A percentile compares a stretch with the other conserved stretches of the same genome.
Evolutionary conservation across 2,329 filamentous ascomycete genomes (phyloP).

Genomic region (Venturia effusa): DNA sequence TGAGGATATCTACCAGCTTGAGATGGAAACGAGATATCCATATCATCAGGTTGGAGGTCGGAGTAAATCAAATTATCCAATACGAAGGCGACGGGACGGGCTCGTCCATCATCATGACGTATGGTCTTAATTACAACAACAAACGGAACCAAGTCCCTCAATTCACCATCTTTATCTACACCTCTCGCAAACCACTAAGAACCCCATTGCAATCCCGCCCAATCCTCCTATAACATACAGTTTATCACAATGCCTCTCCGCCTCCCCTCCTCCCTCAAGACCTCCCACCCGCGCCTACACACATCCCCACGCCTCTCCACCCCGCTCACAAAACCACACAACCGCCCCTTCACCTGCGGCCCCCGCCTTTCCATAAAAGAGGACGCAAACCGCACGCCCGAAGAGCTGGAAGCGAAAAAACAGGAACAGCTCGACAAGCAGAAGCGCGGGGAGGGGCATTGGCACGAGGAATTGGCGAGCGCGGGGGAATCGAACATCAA

Average conservation of each 20-base stretch:
- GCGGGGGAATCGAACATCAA: slow-evolving; percentile 29
- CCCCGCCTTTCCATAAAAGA: slow-evolving; percentile 27
- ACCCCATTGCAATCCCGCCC: background rate
- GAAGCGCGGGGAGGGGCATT: slow-evolving; percentile 30
- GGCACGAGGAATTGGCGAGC: slow-evolving; percentile 33
- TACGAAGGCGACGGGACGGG: no score
- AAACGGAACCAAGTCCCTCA: background rate
- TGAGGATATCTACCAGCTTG: background rate
- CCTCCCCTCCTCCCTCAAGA: background rate
- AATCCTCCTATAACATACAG: background rate
- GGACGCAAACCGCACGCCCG: slow-evolving; percentile 26
- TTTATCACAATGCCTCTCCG: background rate
- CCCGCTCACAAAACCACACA: slow-evolving; percentile 7
- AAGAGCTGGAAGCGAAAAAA: slow-evolving; percentile 32
- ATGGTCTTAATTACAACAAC: background rate
- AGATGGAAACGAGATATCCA: no score
- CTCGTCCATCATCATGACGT: background rate
- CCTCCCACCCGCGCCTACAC: background rate
- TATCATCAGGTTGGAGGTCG: no score
- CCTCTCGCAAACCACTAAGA: background rate
- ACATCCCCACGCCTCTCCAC: background rate
- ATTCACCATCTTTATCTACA: background rate
- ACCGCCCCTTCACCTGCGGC: slow-evolving; percentile 23
- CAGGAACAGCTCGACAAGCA: slow-evolving; percentile 34
- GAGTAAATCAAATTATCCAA: no score